Evolutionary conservation across 495 filamentous ascomycete genomes (phyloP), one percentile per base, ranked within the genome.

Genomic region (Collariella sp.): DNA sequence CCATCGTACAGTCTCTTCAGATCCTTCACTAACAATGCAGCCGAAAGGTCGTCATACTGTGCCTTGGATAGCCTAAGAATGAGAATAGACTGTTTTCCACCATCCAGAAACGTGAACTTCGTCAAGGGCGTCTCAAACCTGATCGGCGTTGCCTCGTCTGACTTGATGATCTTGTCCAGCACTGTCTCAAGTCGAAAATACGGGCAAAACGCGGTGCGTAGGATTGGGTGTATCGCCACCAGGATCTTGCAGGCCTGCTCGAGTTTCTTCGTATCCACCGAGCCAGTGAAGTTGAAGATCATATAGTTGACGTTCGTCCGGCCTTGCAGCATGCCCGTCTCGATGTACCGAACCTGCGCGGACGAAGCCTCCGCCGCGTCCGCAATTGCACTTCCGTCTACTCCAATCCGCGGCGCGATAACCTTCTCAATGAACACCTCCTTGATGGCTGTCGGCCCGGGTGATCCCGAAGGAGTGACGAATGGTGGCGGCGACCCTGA

Each of bases 71-170:
- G 61, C 41, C 74, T 63, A 48, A 77, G 56, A 2, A 75, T 45
- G 20, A 77, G 67, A 0, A 64, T 57, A n/a, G 73, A 75, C 46
- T 71, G 72, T 60, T 73, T 76, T 31, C 70, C 65, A 0, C 65
- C 74, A 31, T 77, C 74, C 18, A 77, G 46, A 40, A 75, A 74
- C 34, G 61, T 67, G 55, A 77, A 77, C 46, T 73, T 76, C 15
- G 74, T 76, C 43, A 76, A 56, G 0, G 74, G 73, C 1, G 59
- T 54, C 46, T 67, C 64, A 31, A 76, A 76, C 9, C 67, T 66
- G 26, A 71, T 60, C 4, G 65, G 62, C 7, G 51, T 57, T 2
- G 61, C 45, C 31, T 71, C 68, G 15, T 77, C 74, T 54, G 71
- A 70, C 47, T 65, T 67, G 38, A 77, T 65, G 18, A 67, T 45